These are phyloP conservation scores for Polytrichum formosum DNA, from an alignment of 225 moss, liverwort and hornwort species.

Conservation along the genomic window DNA sequence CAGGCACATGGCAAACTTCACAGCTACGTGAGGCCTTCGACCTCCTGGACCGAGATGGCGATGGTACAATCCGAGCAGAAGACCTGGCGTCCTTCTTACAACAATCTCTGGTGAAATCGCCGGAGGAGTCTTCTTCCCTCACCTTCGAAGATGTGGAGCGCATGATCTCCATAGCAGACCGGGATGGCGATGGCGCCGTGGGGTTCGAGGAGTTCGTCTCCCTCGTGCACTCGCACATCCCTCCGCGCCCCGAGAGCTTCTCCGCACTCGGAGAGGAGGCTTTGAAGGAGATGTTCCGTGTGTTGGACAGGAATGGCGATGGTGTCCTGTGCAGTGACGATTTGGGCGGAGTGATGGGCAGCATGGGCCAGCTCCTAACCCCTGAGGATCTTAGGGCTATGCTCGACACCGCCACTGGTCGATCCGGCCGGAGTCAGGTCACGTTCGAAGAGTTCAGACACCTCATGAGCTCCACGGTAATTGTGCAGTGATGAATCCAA, in stretches of 20 bases:
- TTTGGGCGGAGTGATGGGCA: conserved; percentile 30
- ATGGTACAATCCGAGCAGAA: conserved; percentile 38
- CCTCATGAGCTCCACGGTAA: conserved; percentile 9
- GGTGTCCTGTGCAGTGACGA: conserved; percentile 38
- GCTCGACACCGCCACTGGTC: conserved; percentile 24
- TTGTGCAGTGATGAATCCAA: too few relatives aligned
- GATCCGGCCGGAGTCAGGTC: conserved; percentile 13
- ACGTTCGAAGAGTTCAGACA: conserved; percentile 32
- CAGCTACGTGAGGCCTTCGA: conserved; percentile 43
- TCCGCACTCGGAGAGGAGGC: conserved; percentile 7
- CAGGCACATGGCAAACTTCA: conserved; percentile 27
- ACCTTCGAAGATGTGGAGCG: conserved; percentile 30
- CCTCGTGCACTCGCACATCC: conserved; percentile 25
- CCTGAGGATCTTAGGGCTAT: conserved; percentile 28
- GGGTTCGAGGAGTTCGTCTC: conserved; percentile 41
- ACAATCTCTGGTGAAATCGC: conserved; percentile 9
- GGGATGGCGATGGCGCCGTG: conserved; percentile 29
- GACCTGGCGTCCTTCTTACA: conserved; percentile 34
- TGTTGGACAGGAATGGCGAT: conserved; percentile 47
- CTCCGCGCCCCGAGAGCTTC: neutral
- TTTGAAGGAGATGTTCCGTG: conserved; percentile 35
- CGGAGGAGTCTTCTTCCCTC: conserved; percentile 10
- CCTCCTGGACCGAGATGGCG: conserved; percentile 46
- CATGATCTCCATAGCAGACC: conserved; percentile 45
- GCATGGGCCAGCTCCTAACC: conserved; percentile 19